Evolutionary conservation across 148 eudicot species (phyloP), one percentile per base, ranked within the genome.

Genomic region (Arbutus unedo): DNA sequence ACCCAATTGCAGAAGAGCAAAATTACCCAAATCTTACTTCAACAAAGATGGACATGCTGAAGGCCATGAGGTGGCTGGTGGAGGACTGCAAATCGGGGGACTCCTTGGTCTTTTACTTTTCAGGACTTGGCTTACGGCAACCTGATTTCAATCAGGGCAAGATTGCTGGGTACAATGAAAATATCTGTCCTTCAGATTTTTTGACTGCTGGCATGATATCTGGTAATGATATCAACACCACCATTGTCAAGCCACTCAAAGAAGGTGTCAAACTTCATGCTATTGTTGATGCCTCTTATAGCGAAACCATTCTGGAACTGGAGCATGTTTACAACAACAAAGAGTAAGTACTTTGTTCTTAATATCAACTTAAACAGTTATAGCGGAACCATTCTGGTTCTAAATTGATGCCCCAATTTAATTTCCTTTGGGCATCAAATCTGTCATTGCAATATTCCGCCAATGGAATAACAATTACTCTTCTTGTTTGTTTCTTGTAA

Each of bases 261-360:
- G 50, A 68, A 23, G 98, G 92, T 10, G 95, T 90, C 83, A 93
- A 85, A 41, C 98, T 94, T 84, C 98, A 90, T 82, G 96, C 98
- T 47, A 89, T 94, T 44, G 64, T 94, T 62, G 98, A 94, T 81
- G 88, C 96, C 77, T 94, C 93, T 81, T 89, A 90, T 67, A 94
- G 96, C 21, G 98, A 96, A 79, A 94, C 98, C 55, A 84, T 94
- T 55, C 93, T 94, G 3, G 96, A 94, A 84, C 88, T 94, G 11
- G 80, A 77, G 68, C 23, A 77, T 56, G 67, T 77, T 56, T 43
- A 77, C 80, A 56, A 43, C 68, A 3, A 1, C 7, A 55, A 19
- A 55, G 0, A 0, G 80, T 77, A 77, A 55, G 68, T 25, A 2
- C 53, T 53, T 53, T 47, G 45, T n/a, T n/a, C n/a, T n/a, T n/a